Conservation (phyloP, 2,329 filamentous ascomycete species). For the Talaromyces sp. region DNA sequence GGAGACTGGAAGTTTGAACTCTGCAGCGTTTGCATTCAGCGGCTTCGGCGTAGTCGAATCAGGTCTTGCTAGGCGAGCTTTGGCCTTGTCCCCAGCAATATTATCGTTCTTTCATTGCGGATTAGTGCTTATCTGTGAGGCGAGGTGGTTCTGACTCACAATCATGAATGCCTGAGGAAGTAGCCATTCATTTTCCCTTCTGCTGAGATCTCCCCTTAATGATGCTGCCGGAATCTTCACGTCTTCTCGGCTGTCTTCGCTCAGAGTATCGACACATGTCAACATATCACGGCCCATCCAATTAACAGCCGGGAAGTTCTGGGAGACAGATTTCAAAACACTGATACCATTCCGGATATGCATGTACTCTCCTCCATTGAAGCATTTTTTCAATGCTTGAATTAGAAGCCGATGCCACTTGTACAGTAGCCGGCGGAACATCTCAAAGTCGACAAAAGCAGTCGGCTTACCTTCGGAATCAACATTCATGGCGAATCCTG, state of each 20-base stretch:
- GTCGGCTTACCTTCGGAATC: conserved; percentile 66
- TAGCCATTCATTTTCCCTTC: conserved; percentile 46
- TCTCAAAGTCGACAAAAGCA: conserved; percentile 72
- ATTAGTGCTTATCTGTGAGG: background rate
- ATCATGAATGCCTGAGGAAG: conserved; percentile 44
- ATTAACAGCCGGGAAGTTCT: conserved; percentile 82
- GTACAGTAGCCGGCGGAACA: conserved; percentile 79
- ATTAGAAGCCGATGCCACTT: conserved; percentile 86
- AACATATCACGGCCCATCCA: conserved; percentile 64
- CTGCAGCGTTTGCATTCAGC: conserved; percentile 37
- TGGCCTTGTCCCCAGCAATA: conserved; percentile 22
- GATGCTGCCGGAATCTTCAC: conserved; percentile 47
- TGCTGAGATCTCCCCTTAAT: conserved; percentile 44
- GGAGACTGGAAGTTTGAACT: conserved; percentile 32
- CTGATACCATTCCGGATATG: conserved; percentile 95
- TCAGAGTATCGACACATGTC: conserved; percentile 37
- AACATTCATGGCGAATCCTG: conserved; percentile 73
- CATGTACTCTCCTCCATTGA: conserved; percentile 87
- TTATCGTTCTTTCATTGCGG: conserved; percentile 19
- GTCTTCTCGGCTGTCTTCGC: conserved; percentile 43
- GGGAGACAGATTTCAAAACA: conserved; percentile 72
- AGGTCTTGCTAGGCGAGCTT: conserved; percentile 22
- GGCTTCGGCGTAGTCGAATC: conserved; percentile 28
- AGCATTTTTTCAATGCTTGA: conserved; percentile 72
- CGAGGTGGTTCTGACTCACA: conserved; percentile 17